Evolutionary conservation across 345 rosid genomes (phyloP), one percentile per base, ranked within the genome.

Genomic region (Gossypioides kirkii): DNA sequence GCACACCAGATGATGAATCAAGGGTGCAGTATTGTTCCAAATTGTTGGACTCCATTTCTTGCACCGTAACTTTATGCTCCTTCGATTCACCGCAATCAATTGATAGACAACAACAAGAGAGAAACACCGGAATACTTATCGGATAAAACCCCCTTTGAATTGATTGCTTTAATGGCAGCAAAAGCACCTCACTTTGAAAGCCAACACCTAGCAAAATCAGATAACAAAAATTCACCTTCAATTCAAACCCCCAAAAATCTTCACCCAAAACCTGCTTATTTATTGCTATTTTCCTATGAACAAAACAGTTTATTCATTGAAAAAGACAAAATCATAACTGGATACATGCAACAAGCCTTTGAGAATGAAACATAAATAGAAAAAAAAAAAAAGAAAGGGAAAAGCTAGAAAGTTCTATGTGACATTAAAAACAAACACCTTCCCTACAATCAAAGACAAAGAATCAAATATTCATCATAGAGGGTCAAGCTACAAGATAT

Each of bases 1-100:
- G 78, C 74, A 53, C 79, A 32, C 84, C 86, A 11, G 87, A 82
- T 38, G 91, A 84, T 2, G 96, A 86, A 52, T 90, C 95, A 63
- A 84, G 82, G 41, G 85, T 83, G 80, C 88, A 75, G 64, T 77
- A 79, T 45, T 84, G 90, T 32, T 85, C 89, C 78, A 77, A 81
- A 18, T 58, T 55, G 63, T 77, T 74, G 28, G 80, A 55, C 61
- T 75, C 82, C 69, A 65, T 77, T 23, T 74, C 80, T 79, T 52
- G 64, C 74, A 55, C 73, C 38, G 77, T 71, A 73, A 77, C 72
- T 17, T 77, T 82, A 26, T 38, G 80, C 22, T 36, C 61, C 45
- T 41, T 64, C 45, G 61, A 69, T 56, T 45, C 36, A 61, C 54
- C 32, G 25, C 70, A 56, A 67, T 54, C 60, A 72, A 59, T 22